phyloP scores from a whole-genome alignment of 2,329 filamentous ascomycete species.

The Chaetomiaceae sp. region DNA sequence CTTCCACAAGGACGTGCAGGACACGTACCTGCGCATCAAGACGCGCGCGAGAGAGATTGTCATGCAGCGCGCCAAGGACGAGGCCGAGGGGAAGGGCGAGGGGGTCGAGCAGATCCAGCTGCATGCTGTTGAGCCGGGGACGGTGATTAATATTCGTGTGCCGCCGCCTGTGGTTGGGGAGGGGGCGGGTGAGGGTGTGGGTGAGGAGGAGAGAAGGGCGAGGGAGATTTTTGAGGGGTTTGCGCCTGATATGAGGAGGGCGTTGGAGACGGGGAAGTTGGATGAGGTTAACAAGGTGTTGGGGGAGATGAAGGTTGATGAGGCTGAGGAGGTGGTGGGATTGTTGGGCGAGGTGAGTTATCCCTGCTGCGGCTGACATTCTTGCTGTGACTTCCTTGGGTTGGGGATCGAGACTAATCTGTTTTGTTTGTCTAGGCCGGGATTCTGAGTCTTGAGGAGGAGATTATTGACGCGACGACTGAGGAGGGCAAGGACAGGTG shows the following conservation, averaged over 20 bases:
- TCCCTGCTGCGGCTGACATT: neutral
- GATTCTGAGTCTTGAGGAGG: slow-evolving; percentile 84
- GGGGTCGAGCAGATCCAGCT: slow-evolving; percentile 96
- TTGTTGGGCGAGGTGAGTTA: slow-evolving; percentile 59
- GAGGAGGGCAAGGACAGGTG: slow-evolving; percentile 75
- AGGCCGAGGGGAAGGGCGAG: slow-evolving; percentile 42
- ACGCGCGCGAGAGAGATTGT: slow-evolving; percentile 69
- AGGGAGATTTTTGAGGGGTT: slow-evolving; percentile 81
- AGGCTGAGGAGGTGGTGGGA: slow-evolving; percentile 76
- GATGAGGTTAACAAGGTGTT: slow-evolving; percentile 85
- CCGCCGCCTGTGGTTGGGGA: too few relatives aligned
- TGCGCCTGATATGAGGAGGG: slow-evolving; percentile 71
- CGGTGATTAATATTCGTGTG: slow-evolving; percentile 82
- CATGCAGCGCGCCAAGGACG: slow-evolving; percentile 47
- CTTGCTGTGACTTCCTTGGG: neutral
- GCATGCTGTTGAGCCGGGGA: slow-evolving; percentile 90
- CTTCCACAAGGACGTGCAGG: slow-evolving; percentile 88
- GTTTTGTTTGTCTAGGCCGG: slow-evolving; percentile 55
- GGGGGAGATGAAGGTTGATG: slow-evolving; percentile 76
- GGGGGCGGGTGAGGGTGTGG: slow-evolving; percentile 47
- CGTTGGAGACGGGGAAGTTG: slow-evolving; percentile 80
- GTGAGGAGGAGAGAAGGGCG: slow-evolving; percentile 58
- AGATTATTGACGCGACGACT: slow-evolving; percentile 93
- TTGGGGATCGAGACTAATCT: slow-evolving; percentile 25
- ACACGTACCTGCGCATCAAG: slow-evolving; percentile 79